Base-by-base conservation (phyloP, 805 yeast genomes). In the Brettanomyces custersianus region DNA sequence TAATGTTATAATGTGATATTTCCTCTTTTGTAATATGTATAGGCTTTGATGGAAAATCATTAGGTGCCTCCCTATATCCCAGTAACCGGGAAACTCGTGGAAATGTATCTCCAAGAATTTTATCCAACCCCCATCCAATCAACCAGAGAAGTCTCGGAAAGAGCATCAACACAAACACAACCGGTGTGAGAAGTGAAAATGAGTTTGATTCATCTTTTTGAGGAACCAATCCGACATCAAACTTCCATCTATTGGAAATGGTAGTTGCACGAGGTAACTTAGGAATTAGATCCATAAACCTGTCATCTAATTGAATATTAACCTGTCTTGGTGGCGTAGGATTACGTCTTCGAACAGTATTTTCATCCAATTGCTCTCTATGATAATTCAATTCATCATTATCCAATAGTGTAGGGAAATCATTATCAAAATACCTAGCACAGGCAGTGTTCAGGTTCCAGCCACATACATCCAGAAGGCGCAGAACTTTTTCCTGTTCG, bases 371-470 rank as follows among this genome's bases (percentile, higher is more conserved):
- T 15, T 29, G 19, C 9, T 29, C 19, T 9, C 13, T 7, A 28
- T 11, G 9, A 31, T 19, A 17, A 11, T n/a, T 34, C 13, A 20
- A n/a, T 17, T 37, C 34, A 10, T 44, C 40, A 25, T 47, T 48
- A 19, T 49, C 53, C 10, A 48, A 36, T 12, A 55, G 31, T 1
- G 56, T 46, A 3, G 61, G 61, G 56, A 73, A 63, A 34, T 66
- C 63, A 15, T 68, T 70, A 45, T 80, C 88, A 49, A 77, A 77
- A 51, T 66, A 80, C 34, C 74, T 65, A 4, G 79, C 68, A 22
- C 78, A 55, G 2, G 86, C 74, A 29, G 68, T 61, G 46, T 79
- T 83, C 34, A 80, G 49, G 46, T 77, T 68, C 77, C 77, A 77
- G 33, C 74, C 68, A 45, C 74, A 68, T 32, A 69, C 65, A 22